Percentiles rank a stretch among this genome's conserved stretches.
phyloP scores from a whole-genome alignment of 305 asterid species.

The Fraxinus baroniana region DNA sequence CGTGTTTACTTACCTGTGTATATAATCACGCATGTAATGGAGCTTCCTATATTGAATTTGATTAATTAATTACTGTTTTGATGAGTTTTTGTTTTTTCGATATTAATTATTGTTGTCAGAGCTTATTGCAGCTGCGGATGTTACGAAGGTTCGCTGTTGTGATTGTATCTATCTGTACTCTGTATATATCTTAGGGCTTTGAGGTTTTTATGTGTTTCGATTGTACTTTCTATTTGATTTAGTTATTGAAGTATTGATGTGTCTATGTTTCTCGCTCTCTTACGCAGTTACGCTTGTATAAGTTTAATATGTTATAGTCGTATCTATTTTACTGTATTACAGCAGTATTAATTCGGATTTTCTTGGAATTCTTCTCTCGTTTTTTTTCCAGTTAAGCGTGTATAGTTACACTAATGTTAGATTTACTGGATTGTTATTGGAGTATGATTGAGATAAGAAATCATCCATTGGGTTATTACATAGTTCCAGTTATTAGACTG shows the following conservation, averaged over 20 bases:
- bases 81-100: conserved; percentile 1
- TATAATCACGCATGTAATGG: conserved; percentile 5
- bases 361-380: neutral
- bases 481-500: neutral
- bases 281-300: neutral
- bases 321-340: neutral
- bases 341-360: neutral
- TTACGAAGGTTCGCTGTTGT: conserved; percentile 9
- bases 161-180: conserved; percentile 17
- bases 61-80: conserved; percentile 9
- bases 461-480: neutral
- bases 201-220: neutral
- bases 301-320: neutral
- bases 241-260: neutral
- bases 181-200: conserved; percentile 8
- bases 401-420: neutral
- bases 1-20: neutral
- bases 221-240: neutral
- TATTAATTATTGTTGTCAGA: conserved; percentile 5
- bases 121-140: conserved; percentile 19
- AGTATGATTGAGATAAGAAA: neutral
- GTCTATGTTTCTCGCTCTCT: neutral
- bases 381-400: no score
- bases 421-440: neutral
- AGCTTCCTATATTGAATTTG: conserved; percentile 24